Conservation (phyloP, 306 rosid species). For the Delonix regia region DNA sequence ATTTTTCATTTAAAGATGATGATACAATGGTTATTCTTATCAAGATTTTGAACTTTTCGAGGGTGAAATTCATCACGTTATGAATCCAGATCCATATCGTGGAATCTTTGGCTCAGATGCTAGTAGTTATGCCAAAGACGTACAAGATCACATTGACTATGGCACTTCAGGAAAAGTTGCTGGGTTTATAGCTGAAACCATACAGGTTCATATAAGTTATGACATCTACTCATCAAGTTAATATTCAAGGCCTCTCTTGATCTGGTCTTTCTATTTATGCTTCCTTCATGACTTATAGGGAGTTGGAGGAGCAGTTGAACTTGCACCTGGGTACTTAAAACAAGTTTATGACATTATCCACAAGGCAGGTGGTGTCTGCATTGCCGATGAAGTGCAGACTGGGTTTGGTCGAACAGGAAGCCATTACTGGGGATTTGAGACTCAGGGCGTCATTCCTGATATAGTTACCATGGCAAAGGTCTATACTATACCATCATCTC, state of each 20-base stretch:
- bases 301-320: slow-evolving; percentile 90
- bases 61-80: slow-evolving; percentile 88
- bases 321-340: slow-evolving; percentile 90
- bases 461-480: slow-evolving; percentile 99
- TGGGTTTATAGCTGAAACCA: slow-evolving; percentile 89
- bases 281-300: slow-evolving; percentile 53
- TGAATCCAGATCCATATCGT: slow-evolving; percentile 87
- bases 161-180: slow-evolving; percentile 86
- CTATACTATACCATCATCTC: slow-evolving; percentile 17
- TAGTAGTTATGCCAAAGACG: slow-evolving; percentile 65
- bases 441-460: slow-evolving; percentile 89
- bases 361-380: slow-evolving; percentile 94
- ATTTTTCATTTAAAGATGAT: slow-evolving; percentile 11
- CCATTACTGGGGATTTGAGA: slow-evolving; percentile 94
- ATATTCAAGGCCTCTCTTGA: neutral
- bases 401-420: slow-evolving; percentile 95
- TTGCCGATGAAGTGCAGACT: slow-evolving; percentile 98
- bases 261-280: slow-evolving; percentile 15
- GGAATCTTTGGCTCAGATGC: slow-evolving; percentile 83
- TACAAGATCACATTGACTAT: slow-evolving; percentile 81
- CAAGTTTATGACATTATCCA: slow-evolving; percentile 75
- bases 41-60: slow-evolving; percentile 40
- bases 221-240: neutral
- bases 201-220: slow-evolving; percentile 57
- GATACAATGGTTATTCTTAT: slow-evolving; percentile 26